Conservation (phyloP, 352 stramenopile genomes). For the Globisporangium camurandrum region DNA sequence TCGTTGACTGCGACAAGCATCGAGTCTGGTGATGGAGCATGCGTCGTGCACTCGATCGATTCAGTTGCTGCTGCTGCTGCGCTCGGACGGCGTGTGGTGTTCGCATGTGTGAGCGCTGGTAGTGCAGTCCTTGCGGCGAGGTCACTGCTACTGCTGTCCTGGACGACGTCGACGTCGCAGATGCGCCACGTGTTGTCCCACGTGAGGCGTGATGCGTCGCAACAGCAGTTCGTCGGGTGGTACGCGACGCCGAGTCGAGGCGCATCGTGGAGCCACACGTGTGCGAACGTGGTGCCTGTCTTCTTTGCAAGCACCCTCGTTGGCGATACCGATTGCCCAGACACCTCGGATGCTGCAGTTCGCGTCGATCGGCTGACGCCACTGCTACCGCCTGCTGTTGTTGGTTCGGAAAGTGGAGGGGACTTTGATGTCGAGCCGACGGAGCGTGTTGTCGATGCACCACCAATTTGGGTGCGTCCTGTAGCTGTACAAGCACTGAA, state of each 20-base stretch:
- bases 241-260: not conserved
- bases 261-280: constrained; percentile 10
- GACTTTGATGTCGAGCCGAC: too few species aligned
- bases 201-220: not conserved
- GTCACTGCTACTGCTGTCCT: not conserved
- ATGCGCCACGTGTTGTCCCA: constrained; percentile 17
- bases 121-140: not conserved
- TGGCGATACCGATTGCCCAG: too few species aligned
- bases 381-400: not conserved
- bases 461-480: too few species aligned
- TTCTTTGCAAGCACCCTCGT: too few species aligned
- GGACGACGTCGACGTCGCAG: constrained; percentile 6
- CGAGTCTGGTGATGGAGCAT: too few species aligned
- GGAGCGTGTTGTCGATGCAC: too few species aligned
- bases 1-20: too few species aligned
- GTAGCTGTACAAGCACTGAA: too few species aligned
- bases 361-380: not conserved
- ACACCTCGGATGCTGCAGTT: not conserved
- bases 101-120: not conserved
- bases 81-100: not conserved
- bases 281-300: constrained; percentile 1
- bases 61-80: not conserved
- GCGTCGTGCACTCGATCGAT: too few species aligned
- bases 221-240: constrained; percentile 6
- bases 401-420: not conserved